These are phyloP conservation scores for Thinopyrum elongatum DNA, from an alignment of 176 grass and related monocot species.

Conservation along the genomic window DNA sequence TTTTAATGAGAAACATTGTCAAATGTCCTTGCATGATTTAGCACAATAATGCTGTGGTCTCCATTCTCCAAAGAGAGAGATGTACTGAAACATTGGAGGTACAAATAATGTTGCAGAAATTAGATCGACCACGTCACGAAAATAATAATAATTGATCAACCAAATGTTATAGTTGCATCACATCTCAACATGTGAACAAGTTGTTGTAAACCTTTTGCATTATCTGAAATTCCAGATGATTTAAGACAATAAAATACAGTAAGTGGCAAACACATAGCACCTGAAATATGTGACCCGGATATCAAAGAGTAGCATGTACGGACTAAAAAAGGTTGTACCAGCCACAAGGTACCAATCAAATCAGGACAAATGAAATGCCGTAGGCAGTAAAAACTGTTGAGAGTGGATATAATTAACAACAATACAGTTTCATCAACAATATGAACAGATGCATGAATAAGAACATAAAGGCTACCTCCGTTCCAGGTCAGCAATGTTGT, in stretches of 20 bases:
- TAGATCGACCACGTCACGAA: background rate
- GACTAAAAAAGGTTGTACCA: conserved; percentile 18
- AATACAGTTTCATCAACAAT: conserved; percentile 17
- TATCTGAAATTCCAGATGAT: conserved; percentile 3
- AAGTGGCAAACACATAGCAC: background rate
- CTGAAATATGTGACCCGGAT: conserved; percentile 1
- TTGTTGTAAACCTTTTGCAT: conserved; percentile 6
- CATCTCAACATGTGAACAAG: conserved; percentile 18
- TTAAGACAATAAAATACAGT: background rate
- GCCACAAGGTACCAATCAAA: background rate
- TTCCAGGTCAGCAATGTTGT: conserved; percentile 96
- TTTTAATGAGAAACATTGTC: conserved; percentile 11
- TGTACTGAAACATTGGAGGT: background rate
- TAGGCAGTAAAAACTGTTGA: background rate
- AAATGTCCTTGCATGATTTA: conserved; percentile 1
- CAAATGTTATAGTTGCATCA: background rate
- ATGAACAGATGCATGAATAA: background rate
- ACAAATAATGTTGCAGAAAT: background rate
- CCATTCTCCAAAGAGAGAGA: background rate
- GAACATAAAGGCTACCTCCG: conserved; percentile 53
- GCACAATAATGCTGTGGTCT: background rate
- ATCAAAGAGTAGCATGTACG: conserved; percentile 5
- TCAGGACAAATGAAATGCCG: conserved; percentile 5
- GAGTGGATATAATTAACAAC: background rate
- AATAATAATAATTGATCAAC: background rate